phyloP scores from a whole-genome alignment of 768 basidiomycete species.

The Trametes cingulata region DNA sequence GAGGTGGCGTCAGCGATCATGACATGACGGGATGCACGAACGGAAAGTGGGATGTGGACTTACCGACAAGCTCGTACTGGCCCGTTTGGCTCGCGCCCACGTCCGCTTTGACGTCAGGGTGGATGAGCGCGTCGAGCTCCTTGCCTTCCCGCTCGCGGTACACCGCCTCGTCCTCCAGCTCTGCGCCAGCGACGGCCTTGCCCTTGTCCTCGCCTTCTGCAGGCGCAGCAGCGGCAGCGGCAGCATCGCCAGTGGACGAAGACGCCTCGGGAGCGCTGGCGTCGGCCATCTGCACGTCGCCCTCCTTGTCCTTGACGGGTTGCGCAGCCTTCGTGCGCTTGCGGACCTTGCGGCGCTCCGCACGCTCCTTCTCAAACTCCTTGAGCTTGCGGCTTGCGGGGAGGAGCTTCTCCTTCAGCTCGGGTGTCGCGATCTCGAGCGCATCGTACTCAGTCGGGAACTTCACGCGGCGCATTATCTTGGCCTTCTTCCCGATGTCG shows the following conservation, averaged over 20 bases:
- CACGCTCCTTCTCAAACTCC: slow-evolving; percentile 81
- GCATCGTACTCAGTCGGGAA: slow-evolving; percentile 90
- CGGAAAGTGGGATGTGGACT: slow-evolving; percentile 32
- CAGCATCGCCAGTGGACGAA: slow-evolving; percentile 23
- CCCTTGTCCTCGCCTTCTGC: slow-evolving; percentile 30
- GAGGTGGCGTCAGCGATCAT: not conserved
- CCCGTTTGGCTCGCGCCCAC: slow-evolving; percentile 76
- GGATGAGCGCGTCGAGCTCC: slow-evolving; percentile 65
- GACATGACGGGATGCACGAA: not conserved
- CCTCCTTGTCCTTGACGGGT: slow-evolving; percentile 23
- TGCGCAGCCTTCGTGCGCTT: slow-evolving; percentile 64
- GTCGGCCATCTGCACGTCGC: slow-evolving; percentile 54
- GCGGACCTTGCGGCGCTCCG: slow-evolving; percentile 79
- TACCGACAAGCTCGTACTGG: slow-evolving; percentile 89
- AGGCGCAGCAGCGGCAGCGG: slow-evolving; percentile 21
- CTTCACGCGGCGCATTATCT: slow-evolving; percentile 94
- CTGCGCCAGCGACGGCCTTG: slow-evolving; percentile 37
- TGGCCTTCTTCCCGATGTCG: slow-evolving; percentile 90
- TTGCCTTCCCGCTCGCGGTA: slow-evolving; percentile 64
- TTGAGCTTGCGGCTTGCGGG: slow-evolving; percentile 74
- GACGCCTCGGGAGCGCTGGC: slow-evolving; percentile 27
- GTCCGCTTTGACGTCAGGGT: slow-evolving; percentile 63
- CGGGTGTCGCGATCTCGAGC: slow-evolving; percentile 77
- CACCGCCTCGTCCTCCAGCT: slow-evolving; percentile 65
- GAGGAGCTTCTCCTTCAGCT: slow-evolving; percentile 67